Base-by-base conservation (phyloP, 179 eudicot species). In the Camellia oleifera region DNA sequence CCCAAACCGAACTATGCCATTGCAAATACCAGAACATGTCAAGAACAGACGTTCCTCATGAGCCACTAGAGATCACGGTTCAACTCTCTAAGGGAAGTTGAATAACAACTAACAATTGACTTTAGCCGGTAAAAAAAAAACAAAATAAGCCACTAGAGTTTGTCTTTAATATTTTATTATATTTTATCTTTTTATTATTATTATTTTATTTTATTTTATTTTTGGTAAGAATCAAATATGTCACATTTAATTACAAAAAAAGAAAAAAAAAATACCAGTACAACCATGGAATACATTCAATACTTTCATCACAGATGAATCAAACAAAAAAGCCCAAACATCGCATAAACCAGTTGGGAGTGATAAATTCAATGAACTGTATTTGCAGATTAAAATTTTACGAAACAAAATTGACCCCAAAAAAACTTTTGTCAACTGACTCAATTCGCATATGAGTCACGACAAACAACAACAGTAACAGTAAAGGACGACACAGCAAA, bases 1-100 rank as follows among this genome's bases (percentile, higher is more conserved):
- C 57, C 67, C 23, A 70, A 50, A 66, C 64, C n/a, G 18, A 65
- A 23, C 61, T n/a, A 56, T 81, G 63, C 42, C 76, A 71, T 63
- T n/a, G 14, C 48, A 32, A 52, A 63, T 18, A 65, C 26, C 4
- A 52, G 52, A 18, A 7, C 46, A 12, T 48, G 44, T 46, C 2
- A 20, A 63, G 15, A 64, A 78, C 57, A n/a, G 13, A n/a, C 23
- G 0, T 32, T 32, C 40, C 40, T 32, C 40, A 32, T 32, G 40
- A 32, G 40, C 40, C 40, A 32, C 40, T 32, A 32, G 2, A 32
- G 40, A 32, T 32, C 40, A 32, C 1, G 40, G 40, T 32, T 32
- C 40, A 32, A 32, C 40, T 32, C 40, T 32, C 40, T 32, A 32
- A 26, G 32, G 32, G 1, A 1, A 32, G 40, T 32, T 32, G 40